Conservation (phyloP, 1,284 basidiomycete genomes). For the Leccinum griseonigrum region DNA sequence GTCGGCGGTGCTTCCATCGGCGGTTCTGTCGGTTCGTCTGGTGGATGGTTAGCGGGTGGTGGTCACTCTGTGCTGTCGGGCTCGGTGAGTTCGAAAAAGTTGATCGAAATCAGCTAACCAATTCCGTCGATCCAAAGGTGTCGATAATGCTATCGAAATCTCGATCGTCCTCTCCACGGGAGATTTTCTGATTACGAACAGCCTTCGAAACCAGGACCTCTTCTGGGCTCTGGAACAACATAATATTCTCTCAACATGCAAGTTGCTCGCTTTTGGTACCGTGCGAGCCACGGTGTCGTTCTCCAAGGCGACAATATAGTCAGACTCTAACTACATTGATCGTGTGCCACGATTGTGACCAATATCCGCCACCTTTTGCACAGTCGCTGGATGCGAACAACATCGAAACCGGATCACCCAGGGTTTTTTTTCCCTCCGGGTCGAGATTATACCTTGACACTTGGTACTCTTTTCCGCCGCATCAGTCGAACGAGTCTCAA, state of each 20-base stretch:
- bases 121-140: constrained; percentile 27
- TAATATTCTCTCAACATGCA: too few species aligned
- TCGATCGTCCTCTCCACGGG: constrained; percentile 17
- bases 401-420: background rate
- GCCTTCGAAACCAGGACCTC: constrained; percentile 14
- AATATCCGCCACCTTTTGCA: background rate
- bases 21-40: constrained; percentile 39
- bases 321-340: background rate
- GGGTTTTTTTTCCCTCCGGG: background rate
- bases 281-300: background rate
- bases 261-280: background rate
- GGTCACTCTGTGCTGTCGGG: constrained; percentile 44
- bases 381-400: background rate
- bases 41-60: constrained; percentile 43
- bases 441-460: background rate
- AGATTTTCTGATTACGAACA: constrained; percentile 14
- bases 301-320: background rate
- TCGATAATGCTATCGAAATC: constrained; percentile 39
- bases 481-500: background rate
- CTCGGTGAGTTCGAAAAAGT: constrained; percentile 33
- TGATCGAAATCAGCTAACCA: background rate
- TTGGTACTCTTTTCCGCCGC: background rate
- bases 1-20: constrained; percentile 32
- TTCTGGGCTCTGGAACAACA: constrained; percentile 40
- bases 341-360: background rate